Conservation (phyloP, 164 flowering plant species). For the Piper betle region DNA sequence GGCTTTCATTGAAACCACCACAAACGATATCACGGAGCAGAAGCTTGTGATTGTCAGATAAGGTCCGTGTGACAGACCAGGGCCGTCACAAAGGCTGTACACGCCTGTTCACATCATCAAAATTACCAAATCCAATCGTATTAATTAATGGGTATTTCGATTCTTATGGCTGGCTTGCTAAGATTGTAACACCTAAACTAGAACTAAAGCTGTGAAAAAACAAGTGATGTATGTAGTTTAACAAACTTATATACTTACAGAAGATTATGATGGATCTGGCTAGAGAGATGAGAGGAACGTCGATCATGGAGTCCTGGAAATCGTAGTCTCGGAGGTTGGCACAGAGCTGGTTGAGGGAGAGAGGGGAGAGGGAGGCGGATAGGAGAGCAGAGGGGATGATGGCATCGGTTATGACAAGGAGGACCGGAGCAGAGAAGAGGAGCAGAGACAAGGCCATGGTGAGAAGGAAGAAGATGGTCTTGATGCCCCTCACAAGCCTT, state of each 20-base stretch:
- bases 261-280: constrained; percentile 56
- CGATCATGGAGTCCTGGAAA: constrained; percentile 61
- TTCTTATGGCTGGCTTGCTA: no score
- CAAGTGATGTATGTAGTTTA: no score
- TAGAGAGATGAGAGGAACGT: constrained; percentile 72
- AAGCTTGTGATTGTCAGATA: constrained; percentile 57
- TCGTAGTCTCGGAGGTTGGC: constrained; percentile 49
- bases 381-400: constrained; percentile 62
- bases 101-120: constrained; percentile 13
- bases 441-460: constrained; percentile 62
- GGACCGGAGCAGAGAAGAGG: constrained; percentile 67
- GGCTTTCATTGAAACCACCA: constrained; percentile 60
- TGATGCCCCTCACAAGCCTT: constrained; percentile 37
- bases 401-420: constrained; percentile 53
- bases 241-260: constrained; percentile 23
- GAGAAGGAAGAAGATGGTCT: constrained; percentile 63
- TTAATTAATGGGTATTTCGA: no score
- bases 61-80: constrained; percentile 60
- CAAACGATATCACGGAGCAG: constrained; percentile 54
- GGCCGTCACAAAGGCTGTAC: constrained; percentile 81
- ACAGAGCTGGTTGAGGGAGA: constrained; percentile 26
- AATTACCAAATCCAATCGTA: no score
- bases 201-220: no score
- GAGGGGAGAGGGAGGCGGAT: constrained; percentile 36
- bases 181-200: no score